Conservation (phyloP, 1,284 basidiomycete genomes). For the Malassezia sympodialis region DNA sequence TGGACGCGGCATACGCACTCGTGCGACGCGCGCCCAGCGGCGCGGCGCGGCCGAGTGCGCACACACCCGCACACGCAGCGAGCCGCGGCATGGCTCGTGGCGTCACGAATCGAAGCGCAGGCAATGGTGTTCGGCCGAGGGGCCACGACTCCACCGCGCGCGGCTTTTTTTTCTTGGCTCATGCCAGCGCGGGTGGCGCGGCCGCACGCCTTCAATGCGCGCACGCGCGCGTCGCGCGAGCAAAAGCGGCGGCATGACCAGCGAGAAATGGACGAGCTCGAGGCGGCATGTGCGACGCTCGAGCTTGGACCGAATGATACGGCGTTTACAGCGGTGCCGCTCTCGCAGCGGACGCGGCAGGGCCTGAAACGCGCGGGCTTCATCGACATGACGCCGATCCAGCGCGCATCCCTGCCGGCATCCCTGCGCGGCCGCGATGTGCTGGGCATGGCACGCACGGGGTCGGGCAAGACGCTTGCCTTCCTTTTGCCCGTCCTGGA, state of each 20-base stretch:
- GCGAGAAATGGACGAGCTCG: slow-evolving; percentile 32
- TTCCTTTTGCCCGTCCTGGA: slow-evolving; percentile 71
- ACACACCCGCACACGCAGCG: not conserved
- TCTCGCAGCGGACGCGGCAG: slow-evolving; percentile 30
- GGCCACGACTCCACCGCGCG: not conserved
- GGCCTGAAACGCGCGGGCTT: slow-evolving; percentile 42
- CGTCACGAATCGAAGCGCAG: no score
- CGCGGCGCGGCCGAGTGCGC: not conserved
- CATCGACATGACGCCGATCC: slow-evolving; percentile 43
- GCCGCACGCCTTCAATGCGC: slow-evolving; percentile 10
- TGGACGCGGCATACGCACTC: not conserved
- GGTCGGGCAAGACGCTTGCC: slow-evolving; percentile 72
- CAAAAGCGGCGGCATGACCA: slow-evolving; percentile 33
- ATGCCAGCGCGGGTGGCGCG: slow-evolving; percentile 1
- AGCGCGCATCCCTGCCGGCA: slow-evolving; percentile 33
- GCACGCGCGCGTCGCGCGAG: slow-evolving; percentile 14
- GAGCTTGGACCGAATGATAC: slow-evolving; percentile 11
- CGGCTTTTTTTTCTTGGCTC: slow-evolving; percentile 1
- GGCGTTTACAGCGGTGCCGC: slow-evolving; percentile 34
- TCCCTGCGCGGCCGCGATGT: slow-evolving; percentile 49
- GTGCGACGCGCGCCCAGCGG: not conserved
- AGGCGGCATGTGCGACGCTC: slow-evolving; percentile 19
- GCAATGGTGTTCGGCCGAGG: slow-evolving; percentile 16
- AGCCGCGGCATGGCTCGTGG: slow-evolving; percentile 5
- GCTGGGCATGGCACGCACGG: slow-evolving; percentile 67